Evolutionary conservation across 2,329 filamentous ascomycete genomes (phyloP).

Genomic region (Orbilia blumenaviensis): DNA sequence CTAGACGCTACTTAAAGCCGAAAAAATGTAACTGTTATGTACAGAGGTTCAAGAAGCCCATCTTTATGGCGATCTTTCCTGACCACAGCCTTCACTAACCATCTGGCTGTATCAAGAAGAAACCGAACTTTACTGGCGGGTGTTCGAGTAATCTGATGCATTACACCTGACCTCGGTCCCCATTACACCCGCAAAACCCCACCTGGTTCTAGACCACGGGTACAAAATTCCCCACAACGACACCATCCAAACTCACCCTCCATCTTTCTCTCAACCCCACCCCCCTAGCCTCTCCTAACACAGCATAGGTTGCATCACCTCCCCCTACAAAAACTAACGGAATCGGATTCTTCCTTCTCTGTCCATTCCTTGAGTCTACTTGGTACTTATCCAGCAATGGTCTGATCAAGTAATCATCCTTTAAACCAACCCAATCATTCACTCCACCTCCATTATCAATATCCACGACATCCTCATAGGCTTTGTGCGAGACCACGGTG

Average conservation of each 20-base stretch:
- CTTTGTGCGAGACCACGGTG: background rate
- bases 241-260: slow-evolving; percentile 39
- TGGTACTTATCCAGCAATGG: slow-evolving; percentile 48
- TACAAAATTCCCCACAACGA: slow-evolving; percentile 42
- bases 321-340: slow-evolving; percentile 44
- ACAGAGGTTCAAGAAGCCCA: no score
- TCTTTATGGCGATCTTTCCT: no score
- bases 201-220: slow-evolving; percentile 15
- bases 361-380: slow-evolving; percentile 45
- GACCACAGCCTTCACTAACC: no score
- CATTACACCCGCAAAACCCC: background rate
- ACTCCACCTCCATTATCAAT: slow-evolving; percentile 35
- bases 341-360: slow-evolving; percentile 44
- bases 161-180: no score
- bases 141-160: no score
- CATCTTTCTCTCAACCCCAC: slow-evolving; percentile 43
- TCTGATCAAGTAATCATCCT: slow-evolving; percentile 40
- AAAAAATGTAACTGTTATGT: no score
- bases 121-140: no score
- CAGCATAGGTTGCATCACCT: slow-evolving; percentile 37
- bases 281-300: slow-evolving; percentile 35
- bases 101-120: no score
- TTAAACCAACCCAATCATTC: slow-evolving; percentile 46
- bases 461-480: slow-evolving; percentile 30
- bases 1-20: no score